Base-by-base conservation (phyloP, 257 asterid genomes). In the Catharanthus roseus region DNA sequence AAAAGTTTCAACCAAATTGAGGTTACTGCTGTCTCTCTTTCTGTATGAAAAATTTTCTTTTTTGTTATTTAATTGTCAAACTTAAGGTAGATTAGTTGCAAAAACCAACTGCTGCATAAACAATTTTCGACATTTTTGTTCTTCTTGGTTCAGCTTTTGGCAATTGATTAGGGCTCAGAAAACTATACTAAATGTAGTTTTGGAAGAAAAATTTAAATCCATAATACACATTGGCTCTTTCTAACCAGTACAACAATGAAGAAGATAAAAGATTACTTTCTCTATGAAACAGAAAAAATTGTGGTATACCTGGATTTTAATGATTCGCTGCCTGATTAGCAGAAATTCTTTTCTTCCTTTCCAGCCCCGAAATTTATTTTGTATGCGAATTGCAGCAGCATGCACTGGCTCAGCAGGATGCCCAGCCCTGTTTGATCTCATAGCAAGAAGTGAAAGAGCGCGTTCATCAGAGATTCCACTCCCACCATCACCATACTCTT, bases 351-450 rank as follows among this genome's bases (percentile, higher is more conserved):
- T 90, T 79, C 98, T 84, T 69, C 97, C 93, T 82, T 90, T 92
- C 95, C 96, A 92, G 75, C 98, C 81, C 68, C 98, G 96, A 78
- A 87, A 92, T 76, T 88, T 90, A 71, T 92, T 92, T 41, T 92
- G 98, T 82, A 92, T 92, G 53, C 91, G 90, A 67, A 78, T 74
- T 3, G 91, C 97, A 82, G 98, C 98, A 79, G 91, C 85, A 60
- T 86, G 85, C 58, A 80, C 84, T 9, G 95, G 96, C 65, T 82
- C 91, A 65, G 82, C 81, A 53, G 78, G 81, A 49, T 80, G 85
- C 47, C 88, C 84, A 13, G 86, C 72, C 80, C 86, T 88, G 68
- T 82, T 88, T 49, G 75, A 75, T 84, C 87, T 92, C 69, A 77
- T 74, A 72, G 87, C 85, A 63, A 87, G 74, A 73, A 87, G 86